Conservation (phyloP, 768 basidiomycete genomes). For the Russula dissimulans region DNA sequence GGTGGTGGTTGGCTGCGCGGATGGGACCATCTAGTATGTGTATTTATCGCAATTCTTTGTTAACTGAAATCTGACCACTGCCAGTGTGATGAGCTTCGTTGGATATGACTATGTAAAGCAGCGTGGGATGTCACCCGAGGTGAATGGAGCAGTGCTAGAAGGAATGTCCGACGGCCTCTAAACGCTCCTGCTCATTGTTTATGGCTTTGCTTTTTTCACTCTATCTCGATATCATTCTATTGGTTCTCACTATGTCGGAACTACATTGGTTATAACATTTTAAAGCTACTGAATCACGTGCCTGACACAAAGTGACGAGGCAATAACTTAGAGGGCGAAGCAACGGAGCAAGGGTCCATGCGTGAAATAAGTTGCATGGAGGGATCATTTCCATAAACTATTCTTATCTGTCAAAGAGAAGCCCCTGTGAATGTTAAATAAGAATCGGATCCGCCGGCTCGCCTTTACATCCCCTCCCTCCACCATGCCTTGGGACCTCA, state of each 20-base stretch:
- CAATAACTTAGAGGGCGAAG: no score
- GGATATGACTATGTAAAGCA: conserved; percentile 44
- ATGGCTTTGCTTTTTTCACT: neutral
- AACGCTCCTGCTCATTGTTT: neutral
- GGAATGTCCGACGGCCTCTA: neutral
- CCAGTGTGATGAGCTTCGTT: conserved; percentile 53
- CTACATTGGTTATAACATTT: neutral
- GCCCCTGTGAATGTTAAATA: no score
- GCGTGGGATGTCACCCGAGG: conserved; percentile 10
- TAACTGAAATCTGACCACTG: conserved; percentile 14
- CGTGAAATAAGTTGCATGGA: no score
- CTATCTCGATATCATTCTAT: neutral
- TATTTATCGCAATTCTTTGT: neutral
- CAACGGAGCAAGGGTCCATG: no score
- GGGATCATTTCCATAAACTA: no score
- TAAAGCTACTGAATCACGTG: no score
- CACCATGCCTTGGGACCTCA: conserved; percentile 52
- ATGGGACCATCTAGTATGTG: conserved; percentile 84
- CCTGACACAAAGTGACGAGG: no score
- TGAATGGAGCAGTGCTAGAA: neutral
- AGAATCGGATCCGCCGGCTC: neutral
- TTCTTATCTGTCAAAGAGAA: no score
- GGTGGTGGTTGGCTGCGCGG: conserved; percentile 84
- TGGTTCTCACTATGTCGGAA: neutral
- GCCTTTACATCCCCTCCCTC: neutral